Evolutionary conservation across 1,284 basidiomycete species (phyloP).

Genomic region (Ustilago nuda): DNA sequence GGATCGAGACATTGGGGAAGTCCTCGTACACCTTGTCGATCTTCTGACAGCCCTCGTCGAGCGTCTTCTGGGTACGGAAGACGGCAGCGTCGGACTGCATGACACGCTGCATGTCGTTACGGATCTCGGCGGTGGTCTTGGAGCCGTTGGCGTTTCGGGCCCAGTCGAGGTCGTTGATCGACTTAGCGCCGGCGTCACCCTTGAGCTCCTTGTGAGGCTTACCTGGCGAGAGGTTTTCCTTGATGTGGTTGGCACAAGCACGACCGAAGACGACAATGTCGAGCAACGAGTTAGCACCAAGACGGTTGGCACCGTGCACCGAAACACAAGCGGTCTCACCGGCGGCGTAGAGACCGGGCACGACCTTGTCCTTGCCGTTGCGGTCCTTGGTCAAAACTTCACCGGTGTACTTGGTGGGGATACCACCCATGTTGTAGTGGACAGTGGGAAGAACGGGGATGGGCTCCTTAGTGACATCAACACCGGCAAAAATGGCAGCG

Average conservation of each 20-base stretch:
- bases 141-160: constrained; percentile 82
- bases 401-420: constrained; percentile 98
- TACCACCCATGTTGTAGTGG: constrained; percentile 85
- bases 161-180: constrained; percentile 89
- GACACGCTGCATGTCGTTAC: constrained; percentile 96
- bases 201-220: constrained; percentile 90
- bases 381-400: constrained; percentile 80
- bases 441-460: constrained; percentile 73
- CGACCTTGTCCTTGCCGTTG: constrained; percentile 88
- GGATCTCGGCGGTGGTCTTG: constrained; percentile 87
- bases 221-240: constrained; percentile 87
- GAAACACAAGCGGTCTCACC: constrained; percentile 99
- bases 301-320: constrained; percentile 98
- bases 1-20: constrained; percentile 91
- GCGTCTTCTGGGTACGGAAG: constrained; percentile 83
- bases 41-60: constrained; percentile 92
- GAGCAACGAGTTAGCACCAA: constrained; percentile 97
- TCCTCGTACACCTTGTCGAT: constrained; percentile 86
- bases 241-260: constrained; percentile 97
- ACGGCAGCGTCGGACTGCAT: constrained; percentile 80
- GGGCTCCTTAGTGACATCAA: constrained; percentile 99
- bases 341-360: constrained; percentile 97
- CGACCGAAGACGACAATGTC: constrained; percentile 99
- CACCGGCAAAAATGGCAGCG: constrained; percentile 97
- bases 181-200: constrained; percentile 86